A percentile compares a stretch with the other conserved stretches of the same genome.
phyloP scores from a whole-genome alignment of 2,329 filamentous ascomycete species.

The Fusarium buharicum region DNA sequence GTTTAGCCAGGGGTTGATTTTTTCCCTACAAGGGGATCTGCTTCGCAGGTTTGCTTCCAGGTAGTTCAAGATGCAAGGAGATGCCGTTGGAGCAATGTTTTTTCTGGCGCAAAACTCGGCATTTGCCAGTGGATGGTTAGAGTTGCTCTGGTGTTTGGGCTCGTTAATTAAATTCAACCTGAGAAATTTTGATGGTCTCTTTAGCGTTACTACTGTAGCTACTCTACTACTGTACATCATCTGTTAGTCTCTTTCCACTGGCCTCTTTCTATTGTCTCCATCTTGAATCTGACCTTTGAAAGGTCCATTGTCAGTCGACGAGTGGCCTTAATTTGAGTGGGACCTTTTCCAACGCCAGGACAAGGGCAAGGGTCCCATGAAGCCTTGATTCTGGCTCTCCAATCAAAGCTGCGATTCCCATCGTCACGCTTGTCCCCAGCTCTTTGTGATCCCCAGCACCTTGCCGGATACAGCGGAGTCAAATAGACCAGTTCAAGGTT shows the following conservation, averaged over 20 bases:
- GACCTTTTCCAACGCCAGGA: constrained; percentile 7
- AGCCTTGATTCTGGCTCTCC: constrained; percentile 22
- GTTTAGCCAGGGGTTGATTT: constrained; percentile 22
- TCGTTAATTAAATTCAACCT: constrained; percentile 6
- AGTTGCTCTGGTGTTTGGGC: background rate
- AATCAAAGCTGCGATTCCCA: constrained; percentile 33
- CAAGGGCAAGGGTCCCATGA: constrained; percentile 33
- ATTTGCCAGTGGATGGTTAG: constrained; percentile 2
- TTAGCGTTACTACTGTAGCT: constrained; percentile 20
- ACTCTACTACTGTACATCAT: constrained; percentile 4
- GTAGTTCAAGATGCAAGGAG: constrained; percentile 2
- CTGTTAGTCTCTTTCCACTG: background rate
- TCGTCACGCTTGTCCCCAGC: constrained; percentile 19
- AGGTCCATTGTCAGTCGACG: constrained; percentile 22
- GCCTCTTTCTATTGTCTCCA: constrained; percentile 1
- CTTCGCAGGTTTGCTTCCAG: too few species aligned
- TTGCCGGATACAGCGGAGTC: constrained; percentile 36
- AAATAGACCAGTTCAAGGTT: constrained; percentile 29
- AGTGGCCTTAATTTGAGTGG: constrained; percentile 38
- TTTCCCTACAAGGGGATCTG: too few species aligned
- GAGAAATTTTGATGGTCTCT: constrained; percentile 18
- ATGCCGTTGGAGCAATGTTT: background rate
- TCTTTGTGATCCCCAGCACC: constrained; percentile 28
- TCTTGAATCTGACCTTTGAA: background rate
- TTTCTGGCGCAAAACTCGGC: background rate